Base-by-base conservation (phyloP, 805 yeast genomes). In the Cyberlindnera meyerae region DNA sequence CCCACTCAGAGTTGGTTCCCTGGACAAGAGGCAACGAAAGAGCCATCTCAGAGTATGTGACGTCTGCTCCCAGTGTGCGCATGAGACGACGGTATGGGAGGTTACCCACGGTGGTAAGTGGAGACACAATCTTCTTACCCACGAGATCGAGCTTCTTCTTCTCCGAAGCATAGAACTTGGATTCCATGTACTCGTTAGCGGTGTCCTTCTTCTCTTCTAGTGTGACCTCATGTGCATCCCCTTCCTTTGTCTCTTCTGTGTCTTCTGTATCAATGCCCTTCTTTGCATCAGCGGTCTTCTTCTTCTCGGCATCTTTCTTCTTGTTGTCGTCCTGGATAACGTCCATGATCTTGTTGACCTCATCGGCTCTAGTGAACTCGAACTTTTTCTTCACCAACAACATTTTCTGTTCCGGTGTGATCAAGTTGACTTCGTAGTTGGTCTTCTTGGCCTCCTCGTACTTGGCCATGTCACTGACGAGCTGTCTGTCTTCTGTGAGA, bases 1-100 rank as follows among this genome's bases (percentile, higher is more conserved):
- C 99, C 99, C 99, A 93, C 60, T 93, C 99, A 3, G 95, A 77
- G 57, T 87, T 87, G 13, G 82, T 73, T 20, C 97, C 98, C 57
- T 86, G 95, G 18, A 93, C 64, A 36, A 93, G 65, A 1, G 97
- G 97, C 34, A 85, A 64, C 2, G 84, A 66, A 25, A 93, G 68
- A 0, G 97, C 97, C 98, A 93, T 93, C 63, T 93, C 99, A 27
- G 89, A 75, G 57, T 85, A 93, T 0, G 98, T 93, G 13, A 88
- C 73, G 52, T 93, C 97, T 11, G 95, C 95, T 13, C 97, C 97
- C 24, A 87, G 61, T 1, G 81, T 71, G 52, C 80, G 82, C 96
- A 93, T 89, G 42, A 93, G 70, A 50, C 97, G 73, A 60, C 99
- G 81, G 63, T 77, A 93, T 12, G 99, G 98, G 51, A 93, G 69